phyloP scores from a whole-genome alignment of 768 basidiomycete species.

The Collybiopsis luxurians region DNA sequence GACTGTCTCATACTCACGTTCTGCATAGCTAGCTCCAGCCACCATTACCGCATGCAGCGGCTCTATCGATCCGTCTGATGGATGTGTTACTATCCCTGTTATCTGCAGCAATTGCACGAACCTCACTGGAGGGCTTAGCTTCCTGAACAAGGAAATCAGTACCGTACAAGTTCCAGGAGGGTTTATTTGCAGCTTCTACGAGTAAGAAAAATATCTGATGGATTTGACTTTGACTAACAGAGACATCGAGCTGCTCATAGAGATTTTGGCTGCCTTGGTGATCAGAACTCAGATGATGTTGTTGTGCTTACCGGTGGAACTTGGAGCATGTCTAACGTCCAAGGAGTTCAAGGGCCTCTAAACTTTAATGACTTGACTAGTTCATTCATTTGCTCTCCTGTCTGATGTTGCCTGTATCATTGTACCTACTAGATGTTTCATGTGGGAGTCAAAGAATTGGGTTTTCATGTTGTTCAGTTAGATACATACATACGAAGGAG shows the following conservation, averaged over 20 bases:
- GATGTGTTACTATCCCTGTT: constrained; percentile 9
- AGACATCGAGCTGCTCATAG: not conserved
- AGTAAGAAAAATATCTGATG: not conserved
- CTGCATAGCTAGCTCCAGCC: not conserved
- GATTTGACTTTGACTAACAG: not conserved
- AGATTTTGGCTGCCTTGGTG: not conserved
- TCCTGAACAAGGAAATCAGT: constrained; percentile 7
- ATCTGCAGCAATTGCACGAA: constrained; percentile 3
- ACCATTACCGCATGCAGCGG: not conserved
- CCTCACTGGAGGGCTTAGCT: constrained; percentile 6
- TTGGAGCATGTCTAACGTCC: constrained; percentile 6
- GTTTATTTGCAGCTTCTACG: constrained; percentile 9
- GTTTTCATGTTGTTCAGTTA: no score
- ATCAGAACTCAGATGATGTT: not conserved
- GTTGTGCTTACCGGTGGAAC: constrained; percentile 3
- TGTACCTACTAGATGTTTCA: no score
- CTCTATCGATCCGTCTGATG: constrained; percentile 3
- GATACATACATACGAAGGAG: no score
- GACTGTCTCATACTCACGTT: not conserved
- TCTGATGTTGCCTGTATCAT: no score
- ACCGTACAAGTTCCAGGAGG: not conserved
- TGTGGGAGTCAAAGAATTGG: no score
- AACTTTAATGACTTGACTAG: constrained; percentile 7
- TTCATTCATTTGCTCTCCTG: constrained; percentile 8
- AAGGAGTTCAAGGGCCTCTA: not conserved